Base-by-base conservation (phyloP, 2,329 filamentous ascomycete species). In the Cercospora citrullina region DNA sequence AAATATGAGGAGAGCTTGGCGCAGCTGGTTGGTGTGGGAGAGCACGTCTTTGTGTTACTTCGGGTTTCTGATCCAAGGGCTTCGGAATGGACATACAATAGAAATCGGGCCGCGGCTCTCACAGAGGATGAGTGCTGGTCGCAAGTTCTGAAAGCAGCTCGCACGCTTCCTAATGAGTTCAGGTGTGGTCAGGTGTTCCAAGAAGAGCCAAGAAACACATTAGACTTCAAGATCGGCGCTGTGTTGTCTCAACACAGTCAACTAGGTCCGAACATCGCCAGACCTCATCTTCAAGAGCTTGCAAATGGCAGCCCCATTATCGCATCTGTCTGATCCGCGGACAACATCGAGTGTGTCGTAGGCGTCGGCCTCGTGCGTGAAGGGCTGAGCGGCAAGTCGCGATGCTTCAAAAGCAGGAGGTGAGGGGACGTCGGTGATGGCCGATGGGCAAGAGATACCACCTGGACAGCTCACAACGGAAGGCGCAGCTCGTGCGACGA, bases 191-290 rank as follows among this genome's bases (percentile, higher is more conserved):
- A 12, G 14, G 18, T 42, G 21, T 53, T 53, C 55, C 55, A 59
- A 59, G 30, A 59, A n/a, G n/a, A 59, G 55, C 55, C 55, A 59
- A 59, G 55, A 31, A 59, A 36, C 28, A 36, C 31, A 59, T 59
- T 36, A 59, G 55, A 59, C 28, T 59, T 59, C 30, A 31, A 59
- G 55, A 59, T 59, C 55, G 55, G 28, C 55, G n/a, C 28, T 36
- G 55, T 33, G n/a, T 18, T 36, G 30, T 59, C 55, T 36, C 9
- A 36, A 59, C 30, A 36, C 12, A n/a, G 55, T n/a, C 55, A 36
- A 59, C 55, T 28, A 55, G 48, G 23, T n/a, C n/a, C 48, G 30
- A 10, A 23, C 26, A 14, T 18, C 28, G 33, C 4, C 55, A 36
- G 28, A 59, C 55, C 18, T 59, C 55, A 59, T 33, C 55, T 59